A percentile compares a stretch with the other conserved stretches of the same genome.
Conservation (phyloP, 257 asterid genomes). For the Solanum megistacrolobum region DNA sequence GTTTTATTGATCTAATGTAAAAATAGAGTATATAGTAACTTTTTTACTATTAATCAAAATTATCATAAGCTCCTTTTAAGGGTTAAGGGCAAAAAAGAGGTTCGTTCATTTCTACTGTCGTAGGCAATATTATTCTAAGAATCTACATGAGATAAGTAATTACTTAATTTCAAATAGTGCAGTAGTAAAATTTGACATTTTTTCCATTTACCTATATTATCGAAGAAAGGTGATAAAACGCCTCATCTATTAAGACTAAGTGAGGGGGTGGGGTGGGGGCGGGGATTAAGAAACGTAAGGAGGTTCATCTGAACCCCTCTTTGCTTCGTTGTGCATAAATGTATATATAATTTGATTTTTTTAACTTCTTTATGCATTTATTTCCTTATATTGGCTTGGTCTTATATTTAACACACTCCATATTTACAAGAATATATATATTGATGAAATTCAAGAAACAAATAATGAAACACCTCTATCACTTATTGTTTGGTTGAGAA, state of each 20-base stretch:
- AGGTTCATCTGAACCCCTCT: neutral
- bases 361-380: no score
- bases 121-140: neutral
- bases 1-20: neutral
- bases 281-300: neutral
- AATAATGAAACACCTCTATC: neutral
- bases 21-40: neutral
- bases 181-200: neutral
- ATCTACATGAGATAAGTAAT: no score
- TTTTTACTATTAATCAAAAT: neutral
- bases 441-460: neutral
- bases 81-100: neutral
- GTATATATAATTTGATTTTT: no score
- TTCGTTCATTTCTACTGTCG: neutral
- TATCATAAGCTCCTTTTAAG: neutral
- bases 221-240: neutral
- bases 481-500: neutral
- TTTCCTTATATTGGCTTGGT: no score
- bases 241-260: neutral
- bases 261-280: neutral
- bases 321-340: no score
- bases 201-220: neutral
- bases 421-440: neutral
- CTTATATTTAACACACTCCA: neutral
- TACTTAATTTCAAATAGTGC: neutral